These are phyloP conservation scores for Lepidium africanum DNA, from an alignment of 345 rosid genomes.

Conservation along the genomic window DNA sequence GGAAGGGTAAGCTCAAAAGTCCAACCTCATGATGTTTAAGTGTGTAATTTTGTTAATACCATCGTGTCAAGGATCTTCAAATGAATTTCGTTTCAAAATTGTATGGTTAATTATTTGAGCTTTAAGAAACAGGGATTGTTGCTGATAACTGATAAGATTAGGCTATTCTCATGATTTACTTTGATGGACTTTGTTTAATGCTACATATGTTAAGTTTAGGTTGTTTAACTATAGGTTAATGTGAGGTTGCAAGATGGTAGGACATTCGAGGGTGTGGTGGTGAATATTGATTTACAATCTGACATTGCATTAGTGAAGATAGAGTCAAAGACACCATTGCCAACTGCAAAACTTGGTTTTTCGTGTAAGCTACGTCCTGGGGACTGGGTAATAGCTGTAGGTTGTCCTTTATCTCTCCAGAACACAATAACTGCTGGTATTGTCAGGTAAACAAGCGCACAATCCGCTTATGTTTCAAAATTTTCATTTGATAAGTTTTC, in stretches of 20 bases:
- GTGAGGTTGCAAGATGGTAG: conserved; percentile 97
- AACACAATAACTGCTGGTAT: conserved; percentile 92
- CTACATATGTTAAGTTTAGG: neutral
- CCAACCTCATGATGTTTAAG: neutral
- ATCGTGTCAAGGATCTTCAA: neutral
- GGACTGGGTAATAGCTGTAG: conserved; percentile 87
- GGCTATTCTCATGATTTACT: neutral
- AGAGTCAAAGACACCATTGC: conserved; percentile 68
- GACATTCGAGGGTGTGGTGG: conserved; percentile 70
- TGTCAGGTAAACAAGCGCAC: conserved; percentile 45
- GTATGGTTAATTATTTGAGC: neutral
- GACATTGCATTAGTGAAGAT: conserved; percentile 93
- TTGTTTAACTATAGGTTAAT: conserved; percentile 47
- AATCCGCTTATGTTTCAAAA: too few species aligned
- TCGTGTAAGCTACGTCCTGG: conserved; percentile 90
- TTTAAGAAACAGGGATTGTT: neutral
- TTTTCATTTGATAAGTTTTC: neutral
- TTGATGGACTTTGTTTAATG: neutral
- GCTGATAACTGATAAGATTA: neutral
- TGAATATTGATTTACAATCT: conserved; percentile 80
- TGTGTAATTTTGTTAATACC: neutral
- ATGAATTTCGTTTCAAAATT: neutral
- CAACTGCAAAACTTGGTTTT: conserved; percentile 74
- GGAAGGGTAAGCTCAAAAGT: conserved; percentile 36
- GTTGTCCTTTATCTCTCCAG: conserved; percentile 95